Percentiles rank a stretch among this genome's conserved stretches.
Evolutionary conservation across 352 stramenopile genomes (phyloP).

Genomic region (Phytophthora cryptogea): DNA sequence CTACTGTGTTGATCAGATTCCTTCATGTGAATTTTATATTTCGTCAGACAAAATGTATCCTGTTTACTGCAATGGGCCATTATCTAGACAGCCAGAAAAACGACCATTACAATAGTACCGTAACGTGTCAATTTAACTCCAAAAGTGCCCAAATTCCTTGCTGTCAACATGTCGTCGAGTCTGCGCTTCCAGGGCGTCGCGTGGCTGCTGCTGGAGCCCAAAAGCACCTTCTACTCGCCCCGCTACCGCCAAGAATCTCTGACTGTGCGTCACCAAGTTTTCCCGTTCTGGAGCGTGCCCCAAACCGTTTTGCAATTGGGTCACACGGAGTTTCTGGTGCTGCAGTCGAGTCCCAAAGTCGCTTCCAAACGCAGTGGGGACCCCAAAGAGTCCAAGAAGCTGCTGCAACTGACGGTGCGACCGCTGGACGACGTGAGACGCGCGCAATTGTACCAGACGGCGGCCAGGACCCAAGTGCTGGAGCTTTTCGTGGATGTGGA

Average conservation of each 20-base stretch:
- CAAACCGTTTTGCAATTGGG: constrained; percentile 44
- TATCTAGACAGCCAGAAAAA: neutral
- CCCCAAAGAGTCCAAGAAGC: constrained; percentile 29
- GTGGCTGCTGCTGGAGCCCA: constrained; percentile 45
- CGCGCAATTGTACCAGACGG: constrained; percentile 50
- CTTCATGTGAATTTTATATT: no score
- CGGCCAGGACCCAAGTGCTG: constrained; percentile 35
- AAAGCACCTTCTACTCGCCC: constrained; percentile 42
- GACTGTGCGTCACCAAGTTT: constrained; percentile 22
- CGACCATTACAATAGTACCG: neutral
- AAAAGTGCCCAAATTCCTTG: neutral
- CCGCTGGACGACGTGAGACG: constrained; percentile 45
- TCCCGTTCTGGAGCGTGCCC: constrained; percentile 38
- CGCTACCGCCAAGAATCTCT: constrained; percentile 36
- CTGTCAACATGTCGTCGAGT: constrained; percentile 4
- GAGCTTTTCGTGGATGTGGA: constrained; percentile 50
- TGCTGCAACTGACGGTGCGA: constrained; percentile 44
- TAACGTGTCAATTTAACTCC: neutral
- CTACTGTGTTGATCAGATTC: no score
- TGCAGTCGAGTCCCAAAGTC: constrained; percentile 9
- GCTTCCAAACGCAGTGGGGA: constrained; percentile 28
- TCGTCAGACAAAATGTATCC: no score
- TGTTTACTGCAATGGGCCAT: no score
- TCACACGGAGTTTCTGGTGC: constrained; percentile 30
- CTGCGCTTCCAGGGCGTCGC: constrained; percentile 31